Evolutionary conservation across 225 moss, liverwort and hornwort genomes (phyloP).

Genomic region (Anthoceros angustus): DNA sequence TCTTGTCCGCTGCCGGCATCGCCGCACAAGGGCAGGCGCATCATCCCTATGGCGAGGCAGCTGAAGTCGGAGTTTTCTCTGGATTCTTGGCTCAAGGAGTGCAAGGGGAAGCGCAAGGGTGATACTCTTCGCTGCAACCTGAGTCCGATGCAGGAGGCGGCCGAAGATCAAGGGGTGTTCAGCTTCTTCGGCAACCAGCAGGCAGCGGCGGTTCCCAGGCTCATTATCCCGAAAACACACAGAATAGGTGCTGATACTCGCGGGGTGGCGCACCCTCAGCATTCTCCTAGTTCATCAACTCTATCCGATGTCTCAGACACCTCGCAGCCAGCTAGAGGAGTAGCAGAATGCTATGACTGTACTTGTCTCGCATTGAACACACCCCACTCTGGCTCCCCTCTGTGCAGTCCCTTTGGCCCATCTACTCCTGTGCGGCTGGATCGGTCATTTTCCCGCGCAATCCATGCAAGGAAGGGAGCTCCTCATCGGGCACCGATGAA

Average conservation of each 20-base stretch:
- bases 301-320: no score
- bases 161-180: background rate
- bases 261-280: no score
- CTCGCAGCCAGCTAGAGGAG: no score
- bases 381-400: background rate
- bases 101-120: constrained; percentile 1
- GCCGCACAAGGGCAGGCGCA: background rate
- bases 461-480: no score
- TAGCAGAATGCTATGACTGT: background rate
- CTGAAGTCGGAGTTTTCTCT: background rate
- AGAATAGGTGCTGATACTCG: no score
- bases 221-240: no score
- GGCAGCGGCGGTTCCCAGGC: background rate
- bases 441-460: background rate
- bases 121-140: background rate
- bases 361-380: constrained; percentile 2
- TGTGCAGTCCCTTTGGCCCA: background rate
- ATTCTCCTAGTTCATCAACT: no score
- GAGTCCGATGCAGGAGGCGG: background rate
- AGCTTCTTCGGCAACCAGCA: background rate
- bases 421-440: background rate
- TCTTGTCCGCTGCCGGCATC: background rate
- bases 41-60: background rate
- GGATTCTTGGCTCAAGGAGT: constrained; percentile 1
- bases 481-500: no score